These are phyloP conservation scores for Geotrichum australiense DNA, from an alignment of 1,139 yeast genomes.

Conservation along the genomic window DNA sequence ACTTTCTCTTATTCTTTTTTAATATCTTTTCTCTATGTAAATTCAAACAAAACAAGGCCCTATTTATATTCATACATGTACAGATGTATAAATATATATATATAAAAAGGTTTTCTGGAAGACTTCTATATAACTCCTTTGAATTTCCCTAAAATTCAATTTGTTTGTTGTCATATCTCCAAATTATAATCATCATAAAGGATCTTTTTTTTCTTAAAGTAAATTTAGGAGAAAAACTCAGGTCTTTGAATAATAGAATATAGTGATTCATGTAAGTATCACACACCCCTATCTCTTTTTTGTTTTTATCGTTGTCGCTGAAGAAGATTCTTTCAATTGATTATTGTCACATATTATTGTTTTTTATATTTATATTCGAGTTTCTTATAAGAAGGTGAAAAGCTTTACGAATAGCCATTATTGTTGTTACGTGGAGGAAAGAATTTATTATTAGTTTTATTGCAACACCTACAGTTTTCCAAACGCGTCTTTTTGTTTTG, in stretches of 20 bases:
- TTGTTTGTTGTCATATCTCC: neutral
- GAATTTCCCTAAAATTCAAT: neutral
- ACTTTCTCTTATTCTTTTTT: no score
- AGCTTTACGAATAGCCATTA: no score
- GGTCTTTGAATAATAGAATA: neutral
- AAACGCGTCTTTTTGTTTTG: neutral
- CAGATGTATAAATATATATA: no score
- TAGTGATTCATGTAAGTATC: constrained; percentile 3
- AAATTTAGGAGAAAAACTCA: neutral
- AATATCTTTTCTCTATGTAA: no score
- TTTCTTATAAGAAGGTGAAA: no score
- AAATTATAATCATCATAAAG: no score
- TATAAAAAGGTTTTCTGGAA: neutral
- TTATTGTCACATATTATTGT: no score
- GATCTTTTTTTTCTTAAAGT: neutral
- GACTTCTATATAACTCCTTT: constrained; percentile 4
- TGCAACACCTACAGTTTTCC: neutral
- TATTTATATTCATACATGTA: no score
- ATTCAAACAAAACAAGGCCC: no score
- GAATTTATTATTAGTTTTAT: neutral
- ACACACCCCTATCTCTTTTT: neutral
- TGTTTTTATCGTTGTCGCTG: no score
- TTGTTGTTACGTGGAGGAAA: neutral
- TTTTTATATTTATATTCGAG: no score
- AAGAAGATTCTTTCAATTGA: no score